phyloP scores from a whole-genome alignment of 169 alveolate species.

The Perkinsus chesapeaki region DNA sequence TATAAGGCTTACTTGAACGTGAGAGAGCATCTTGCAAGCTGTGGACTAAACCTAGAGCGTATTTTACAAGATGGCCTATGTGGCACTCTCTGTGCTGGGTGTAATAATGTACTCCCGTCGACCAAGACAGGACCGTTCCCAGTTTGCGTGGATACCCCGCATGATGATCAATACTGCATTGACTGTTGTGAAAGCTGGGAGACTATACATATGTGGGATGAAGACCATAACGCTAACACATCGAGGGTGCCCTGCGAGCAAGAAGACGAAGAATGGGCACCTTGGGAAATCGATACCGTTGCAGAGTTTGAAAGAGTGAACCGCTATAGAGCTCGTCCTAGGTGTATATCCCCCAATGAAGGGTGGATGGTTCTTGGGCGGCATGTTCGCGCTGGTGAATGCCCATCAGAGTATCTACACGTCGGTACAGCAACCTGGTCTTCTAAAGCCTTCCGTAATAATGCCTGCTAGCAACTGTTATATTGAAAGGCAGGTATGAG shows the following conservation, averaged over 20 bases:
- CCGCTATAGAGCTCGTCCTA: not conserved
- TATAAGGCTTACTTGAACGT: not conserved
- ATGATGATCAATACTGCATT: not conserved
- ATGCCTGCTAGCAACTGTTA: not conserved
- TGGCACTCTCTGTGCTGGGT: not conserved
- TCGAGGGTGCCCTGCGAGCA: not conserved
- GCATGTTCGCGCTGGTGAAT: not conserved
- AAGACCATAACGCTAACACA: not conserved
- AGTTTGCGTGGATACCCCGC: not conserved
- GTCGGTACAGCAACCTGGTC: not conserved
- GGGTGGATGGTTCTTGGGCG: not conserved
- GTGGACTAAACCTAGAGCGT: not conserved
- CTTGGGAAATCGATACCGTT: not conserved
- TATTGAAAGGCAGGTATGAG: not conserved
- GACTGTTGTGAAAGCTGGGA: not conserved
- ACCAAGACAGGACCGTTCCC: not conserved
- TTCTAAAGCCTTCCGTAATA: not conserved
- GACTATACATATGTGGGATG: not conserved
- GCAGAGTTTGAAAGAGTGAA: not conserved
- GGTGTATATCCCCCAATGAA: not conserved
- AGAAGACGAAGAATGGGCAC: not conserved
- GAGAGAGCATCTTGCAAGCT: not conserved
- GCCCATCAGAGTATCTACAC: not conserved
- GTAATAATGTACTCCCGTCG: not conserved
- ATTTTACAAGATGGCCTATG: not conserved